Evolutionary conservation across 208 protist genomes (phyloP), one percentile per base, ranked within the genome.

Genomic region (Trypanosoma avium): DNA sequence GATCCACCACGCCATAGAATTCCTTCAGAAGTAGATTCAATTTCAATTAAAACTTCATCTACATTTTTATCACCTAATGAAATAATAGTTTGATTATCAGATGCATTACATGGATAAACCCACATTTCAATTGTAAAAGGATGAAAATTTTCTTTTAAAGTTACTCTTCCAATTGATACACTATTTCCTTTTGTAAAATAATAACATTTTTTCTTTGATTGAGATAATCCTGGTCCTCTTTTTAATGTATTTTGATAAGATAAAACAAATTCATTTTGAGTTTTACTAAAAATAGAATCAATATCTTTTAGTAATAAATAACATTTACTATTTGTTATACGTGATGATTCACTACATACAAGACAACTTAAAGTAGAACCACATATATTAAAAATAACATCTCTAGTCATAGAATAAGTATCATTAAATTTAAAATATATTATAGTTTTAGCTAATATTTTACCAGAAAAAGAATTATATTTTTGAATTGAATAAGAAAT

Each of bases 41-140:
- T 74, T 65, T 91, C 85, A 27, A 96, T 69, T 26, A 93, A 62
- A 46, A 96, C 71, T 66, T 96, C 90, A 55, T 94, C 87, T 27
- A 79, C 60, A 21, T 73, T 71, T 46, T 94, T 94, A 75, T 96
- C 85, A 22, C 90, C 90, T 35, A 96, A 74, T 21, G 90, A 84
- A 33, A 96, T 48, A 58, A 96, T 67, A 22, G 76, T 82, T 54
- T 90, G 83, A 26, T 78, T 71, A 54, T 92, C 89, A 7, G 63
- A 68, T 2, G 77, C 68, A 64, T 75, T 83, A 19, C 84, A 82
- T 29, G 86, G 86, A 63, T 82, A 92, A 29, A 93, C 90, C 88
- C 90, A 96, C 72, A 88, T 64, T 67, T 96, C 87, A 30, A 96
- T 67, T 48, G 84, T 93, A 61, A 96, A 96, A 1, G 87, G 84